These are phyloP conservation scores for Gloeopeniophorella convolvens DNA, from an alignment of 768 basidiomycete species.

Conservation along the genomic window DNA sequence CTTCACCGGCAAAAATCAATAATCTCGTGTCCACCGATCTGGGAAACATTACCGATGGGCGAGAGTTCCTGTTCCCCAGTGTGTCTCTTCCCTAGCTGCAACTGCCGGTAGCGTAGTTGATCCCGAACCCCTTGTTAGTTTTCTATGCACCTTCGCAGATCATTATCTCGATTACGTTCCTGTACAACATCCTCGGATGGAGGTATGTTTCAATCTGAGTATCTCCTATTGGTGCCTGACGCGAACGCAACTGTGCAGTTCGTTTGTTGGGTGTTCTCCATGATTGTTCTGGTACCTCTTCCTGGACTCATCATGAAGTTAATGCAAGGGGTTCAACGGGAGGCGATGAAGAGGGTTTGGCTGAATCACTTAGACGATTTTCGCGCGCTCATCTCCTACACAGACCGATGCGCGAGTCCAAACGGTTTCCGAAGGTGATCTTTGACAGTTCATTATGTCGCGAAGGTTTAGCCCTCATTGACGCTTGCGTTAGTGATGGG, in stretches of 20 bases:
- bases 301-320: conserved; percentile 35
- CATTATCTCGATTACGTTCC: conserved; percentile 34
- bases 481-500: conserved; percentile 25
- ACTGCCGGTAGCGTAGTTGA: not conserved
- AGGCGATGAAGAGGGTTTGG: conserved; percentile 34
- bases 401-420: conserved; percentile 44
- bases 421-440: conserved; percentile 36
- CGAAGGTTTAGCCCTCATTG: conserved; percentile 8
- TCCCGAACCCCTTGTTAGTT: conserved; percentile 13
- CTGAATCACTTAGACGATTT: not conserved
- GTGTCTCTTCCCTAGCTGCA: not conserved
- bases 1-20: conserved; percentile 69
- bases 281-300: conserved; percentile 36
- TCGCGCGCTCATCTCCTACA: no score
- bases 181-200: conserved; percentile 46
- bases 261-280: conserved; percentile 36
- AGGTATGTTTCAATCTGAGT: no score
- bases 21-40: conserved; percentile 68
- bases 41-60: conserved; percentile 25
- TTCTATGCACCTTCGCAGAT: conserved; percentile 39
- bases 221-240: no score
- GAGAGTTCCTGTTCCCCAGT: conserved; percentile 22
- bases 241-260: no score
- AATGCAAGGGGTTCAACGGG: conserved; percentile 31
- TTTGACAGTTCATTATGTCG: no score